These are phyloP conservation scores for Rhododendron griersonianum DNA, from an alignment of 148 eudicot genomes.

Conservation along the genomic window DNA sequence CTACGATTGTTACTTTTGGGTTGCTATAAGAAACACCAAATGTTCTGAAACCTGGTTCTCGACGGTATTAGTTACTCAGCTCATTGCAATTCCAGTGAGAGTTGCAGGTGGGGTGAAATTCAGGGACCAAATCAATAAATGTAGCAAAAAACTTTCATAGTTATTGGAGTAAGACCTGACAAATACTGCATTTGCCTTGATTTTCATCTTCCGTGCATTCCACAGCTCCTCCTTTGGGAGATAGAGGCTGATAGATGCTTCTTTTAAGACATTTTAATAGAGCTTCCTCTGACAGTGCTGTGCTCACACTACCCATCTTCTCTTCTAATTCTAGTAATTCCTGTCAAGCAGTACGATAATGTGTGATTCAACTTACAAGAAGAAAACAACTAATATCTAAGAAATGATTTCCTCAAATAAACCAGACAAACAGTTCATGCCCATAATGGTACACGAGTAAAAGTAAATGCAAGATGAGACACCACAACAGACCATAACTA, in stretches of 20 bases:
- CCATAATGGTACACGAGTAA: background rate
- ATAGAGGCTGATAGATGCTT: constrained; percentile 34
- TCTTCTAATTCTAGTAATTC: constrained; percentile 91
- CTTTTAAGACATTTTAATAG: constrained; percentile 53
- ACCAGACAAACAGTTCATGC: background rate
- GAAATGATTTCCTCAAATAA: background rate
- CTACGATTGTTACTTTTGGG: background rate
- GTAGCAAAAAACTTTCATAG: background rate
- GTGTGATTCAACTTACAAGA: background rate
- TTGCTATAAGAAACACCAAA: background rate
- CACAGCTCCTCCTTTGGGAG: constrained; percentile 13
- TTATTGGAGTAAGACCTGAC: constrained; percentile 54
- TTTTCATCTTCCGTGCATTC: constrained; percentile 27
- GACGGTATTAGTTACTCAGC: background rate
- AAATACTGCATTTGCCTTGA: constrained; percentile 80
- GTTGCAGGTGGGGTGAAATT: background rate
- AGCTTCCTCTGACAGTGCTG: constrained; percentile 72
- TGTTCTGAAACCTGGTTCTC: background rate
- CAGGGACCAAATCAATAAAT: background rate
- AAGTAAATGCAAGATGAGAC: background rate
- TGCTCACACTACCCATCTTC: constrained; percentile 90
- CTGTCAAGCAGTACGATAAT: constrained; percentile 28
- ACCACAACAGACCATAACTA: constrained; percentile 1
- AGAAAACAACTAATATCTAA: background rate
- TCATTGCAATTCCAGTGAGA: background rate